These are phyloP conservation scores for Pichia sp. DNA, from an alignment of 1,139 yeast genomes.

Conservation along the genomic window DNA sequence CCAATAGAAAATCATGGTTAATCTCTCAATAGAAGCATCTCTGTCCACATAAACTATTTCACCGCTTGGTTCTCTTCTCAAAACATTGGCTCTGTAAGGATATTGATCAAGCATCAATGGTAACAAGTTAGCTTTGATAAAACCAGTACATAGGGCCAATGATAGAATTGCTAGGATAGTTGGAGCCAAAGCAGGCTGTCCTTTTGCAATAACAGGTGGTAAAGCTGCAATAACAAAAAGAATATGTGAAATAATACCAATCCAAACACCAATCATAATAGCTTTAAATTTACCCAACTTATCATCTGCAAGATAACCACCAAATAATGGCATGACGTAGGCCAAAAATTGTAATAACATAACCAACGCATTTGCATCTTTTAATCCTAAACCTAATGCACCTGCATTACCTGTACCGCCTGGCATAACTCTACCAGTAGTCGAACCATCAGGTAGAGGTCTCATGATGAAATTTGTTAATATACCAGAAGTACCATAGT, in stretches of 20 bases:
- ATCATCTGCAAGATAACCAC: slow-evolving; percentile 42
- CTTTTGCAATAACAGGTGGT: slow-evolving; percentile 36
- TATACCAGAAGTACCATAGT: slow-evolving; percentile 35
- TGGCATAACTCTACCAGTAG: slow-evolving; percentile 25
- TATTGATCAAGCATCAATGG: slow-evolving; percentile 46
- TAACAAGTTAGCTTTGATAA: slow-evolving; percentile 44
- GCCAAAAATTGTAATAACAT: slow-evolving; percentile 38
- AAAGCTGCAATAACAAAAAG: slow-evolving; percentile 38
- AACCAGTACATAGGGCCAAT: slow-evolving; percentile 41
- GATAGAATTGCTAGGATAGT: slow-evolving; percentile 35
- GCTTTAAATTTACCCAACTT: slow-evolving; percentile 37
- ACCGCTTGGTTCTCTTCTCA: slow-evolving; percentile 56
- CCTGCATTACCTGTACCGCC: slow-evolving; percentile 27
- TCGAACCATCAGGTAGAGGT: slow-evolving; percentile 46
- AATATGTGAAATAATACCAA: slow-evolving; percentile 36
- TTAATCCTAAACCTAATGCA: slow-evolving; percentile 37
- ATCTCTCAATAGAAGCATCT: slow-evolving; percentile 62
- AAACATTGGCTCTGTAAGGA: slow-evolving; percentile 49
- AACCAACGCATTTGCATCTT: slow-evolving; percentile 36
- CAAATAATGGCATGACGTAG: slow-evolving; percentile 38
- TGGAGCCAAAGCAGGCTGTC: slow-evolving; percentile 35
- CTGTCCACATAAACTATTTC: slow-evolving; percentile 69
- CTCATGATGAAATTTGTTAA: slow-evolving; percentile 40
- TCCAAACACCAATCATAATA: slow-evolving; percentile 37
- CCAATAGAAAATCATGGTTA: slow-evolving; percentile 73